Evolutionary conservation across 352 stramenopile species (phyloP), one percentile per base, ranked within the genome.

Genomic region (Pythium chondricola): DNA sequence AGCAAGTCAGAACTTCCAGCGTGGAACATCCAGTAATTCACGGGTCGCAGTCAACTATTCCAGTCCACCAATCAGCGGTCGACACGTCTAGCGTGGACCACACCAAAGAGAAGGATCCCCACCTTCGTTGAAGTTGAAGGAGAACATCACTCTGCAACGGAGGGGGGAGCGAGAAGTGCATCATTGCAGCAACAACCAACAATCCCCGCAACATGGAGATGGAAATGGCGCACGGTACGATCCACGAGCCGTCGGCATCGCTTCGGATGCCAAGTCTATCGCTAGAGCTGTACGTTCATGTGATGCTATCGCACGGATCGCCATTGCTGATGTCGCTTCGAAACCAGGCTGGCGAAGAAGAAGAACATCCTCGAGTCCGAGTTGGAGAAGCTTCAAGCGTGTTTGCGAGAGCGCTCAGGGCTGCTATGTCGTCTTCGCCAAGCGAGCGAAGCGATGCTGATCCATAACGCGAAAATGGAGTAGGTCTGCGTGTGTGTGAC

Each of bases 341-440:
- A 20, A 30, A 51, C 13, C 25, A 81, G 69, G 6, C 57, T 77
- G 47, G 54, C 61, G 4, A 78, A 74, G 56, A 82, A 78, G 42
- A 65, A 70, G 27, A 65, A 61, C 6, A 65, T 69, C 20, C 37
- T 82, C 38, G 47, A 67, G 36, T 48, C 37, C 17, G 62, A 82
- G 32, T 52, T 53, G 22, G 17, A 18, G 4, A 74, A 76, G 47
- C 48, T 74, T 4, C 55, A 72, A 31, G 53, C 60, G 20, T 36
- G 62, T 21, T 49, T 82, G 9, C 4, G 8, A 6, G 48, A 76
- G 16, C 57, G 65, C 40, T 70, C 69, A 9, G 53, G 66, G 26
- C 51, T 70, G 42, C 53, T 82, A 25, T 61, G 48, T 11, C 44
- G 42, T 17, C 56, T 82, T 21, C 53, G 56, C 38, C 54, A 68